These are phyloP conservation scores for Botrytis sinoallii DNA, from an alignment of 2,329 filamentous ascomycete species.

Conservation along the genomic window DNA sequence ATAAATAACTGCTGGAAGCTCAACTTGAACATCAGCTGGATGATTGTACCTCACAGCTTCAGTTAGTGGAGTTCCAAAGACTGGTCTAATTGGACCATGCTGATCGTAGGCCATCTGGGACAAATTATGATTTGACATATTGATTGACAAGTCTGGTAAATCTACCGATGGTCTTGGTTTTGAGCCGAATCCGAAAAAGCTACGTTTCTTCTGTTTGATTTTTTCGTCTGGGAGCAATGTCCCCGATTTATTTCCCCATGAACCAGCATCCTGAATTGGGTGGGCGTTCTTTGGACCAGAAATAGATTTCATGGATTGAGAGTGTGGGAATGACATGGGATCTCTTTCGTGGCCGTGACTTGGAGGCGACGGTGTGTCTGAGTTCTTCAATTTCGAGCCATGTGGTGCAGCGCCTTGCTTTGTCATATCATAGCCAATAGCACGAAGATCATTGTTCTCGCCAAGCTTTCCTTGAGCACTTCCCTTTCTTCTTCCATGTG, in stretches of 20 bases:
- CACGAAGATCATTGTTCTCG: conserved; percentile 40
- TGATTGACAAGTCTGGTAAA: conserved; percentile 52
- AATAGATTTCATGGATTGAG: conserved; percentile 54
- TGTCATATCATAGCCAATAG: conserved; percentile 40
- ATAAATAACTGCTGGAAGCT: conserved; percentile 89
- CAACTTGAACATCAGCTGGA: conserved; percentile 68
- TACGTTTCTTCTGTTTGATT: conserved; percentile 70
- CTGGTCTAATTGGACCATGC: conserved; percentile 59
- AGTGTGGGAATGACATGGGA: conserved; percentile 31
- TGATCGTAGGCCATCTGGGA: conserved; percentile 45
- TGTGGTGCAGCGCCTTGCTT: conserved; percentile 38
- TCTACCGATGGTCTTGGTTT: conserved; percentile 59
- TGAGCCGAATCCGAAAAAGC: conserved; percentile 68
- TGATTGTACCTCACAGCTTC: conserved; percentile 83
- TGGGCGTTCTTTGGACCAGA: conserved; percentile 82
- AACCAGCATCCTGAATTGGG: conserved; percentile 76
- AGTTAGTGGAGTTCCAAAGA: conserved; percentile 80
- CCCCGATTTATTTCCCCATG: conserved; percentile 78
- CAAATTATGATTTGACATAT: conserved; percentile 45
- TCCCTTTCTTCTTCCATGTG: conserved; percentile 47
- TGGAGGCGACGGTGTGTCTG: conserved; percentile 36
- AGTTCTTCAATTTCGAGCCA: conserved; percentile 34
- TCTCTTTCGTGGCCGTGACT: conserved; percentile 34
- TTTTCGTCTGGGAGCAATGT: conserved; percentile 65
- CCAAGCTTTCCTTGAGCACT: conserved; percentile 38